Conservation (phyloP, 257 asterid genomes). For the Lavandula angustifolia region DNA sequence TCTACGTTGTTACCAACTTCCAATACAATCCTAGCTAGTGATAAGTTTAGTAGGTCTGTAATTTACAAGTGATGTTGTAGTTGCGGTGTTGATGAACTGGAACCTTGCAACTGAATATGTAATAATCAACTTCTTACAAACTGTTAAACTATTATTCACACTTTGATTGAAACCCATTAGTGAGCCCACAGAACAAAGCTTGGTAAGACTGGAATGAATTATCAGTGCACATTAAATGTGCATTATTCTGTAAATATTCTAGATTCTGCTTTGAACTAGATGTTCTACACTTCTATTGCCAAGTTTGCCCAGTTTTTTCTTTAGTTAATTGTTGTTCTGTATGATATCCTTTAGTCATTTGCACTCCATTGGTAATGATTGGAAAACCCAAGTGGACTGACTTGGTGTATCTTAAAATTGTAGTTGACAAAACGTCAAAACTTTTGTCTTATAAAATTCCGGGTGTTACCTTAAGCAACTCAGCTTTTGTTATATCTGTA, state of each 20-base stretch:
- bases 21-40: background rate
- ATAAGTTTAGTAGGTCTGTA: too few relatives aligned
- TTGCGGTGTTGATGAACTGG: background rate
- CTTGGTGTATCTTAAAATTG: constrained; percentile 1
- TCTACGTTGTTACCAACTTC: constrained; percentile 5
- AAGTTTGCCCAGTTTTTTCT: constrained; percentile 3
- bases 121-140: background rate
- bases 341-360: constrained; percentile 2
- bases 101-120: background rate
- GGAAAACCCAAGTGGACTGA: constrained; percentile 37
- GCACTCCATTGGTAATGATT: constrained; percentile 27
- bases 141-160: background rate
- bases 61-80: too few relatives aligned
- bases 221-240: background rate
- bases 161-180: background rate
- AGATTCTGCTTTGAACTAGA: background rate
- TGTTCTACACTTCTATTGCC: background rate
- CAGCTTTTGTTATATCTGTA: constrained; percentile 35
- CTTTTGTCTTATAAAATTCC: background rate
- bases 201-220: background rate
- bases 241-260: background rate
- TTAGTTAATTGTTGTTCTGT: background rate
- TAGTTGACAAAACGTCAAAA: background rate
- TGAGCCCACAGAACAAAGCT: constrained; percentile 2
- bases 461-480: constrained; percentile 12